These are phyloP conservation scores for Croton setiger DNA, from an alignment of 441 rosid genomes.

Conservation along the genomic window DNA sequence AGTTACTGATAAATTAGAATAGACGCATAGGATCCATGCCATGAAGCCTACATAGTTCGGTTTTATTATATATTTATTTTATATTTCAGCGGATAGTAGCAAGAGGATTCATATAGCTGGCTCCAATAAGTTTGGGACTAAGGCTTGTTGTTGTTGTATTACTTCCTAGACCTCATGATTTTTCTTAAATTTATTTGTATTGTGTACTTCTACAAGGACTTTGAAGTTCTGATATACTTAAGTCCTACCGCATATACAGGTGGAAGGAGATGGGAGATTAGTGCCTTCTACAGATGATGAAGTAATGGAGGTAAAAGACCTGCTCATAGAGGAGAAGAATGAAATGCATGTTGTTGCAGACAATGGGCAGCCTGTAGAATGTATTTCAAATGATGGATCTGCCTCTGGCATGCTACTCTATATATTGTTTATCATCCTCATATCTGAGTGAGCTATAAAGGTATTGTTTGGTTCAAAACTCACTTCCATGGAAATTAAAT, in stretches of 20 bases:
- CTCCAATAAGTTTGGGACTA: too few species aligned
- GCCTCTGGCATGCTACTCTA: slow-evolving; percentile 49
- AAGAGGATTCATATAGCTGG: too few species aligned
- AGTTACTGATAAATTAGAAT: too few species aligned
- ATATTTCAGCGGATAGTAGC: too few species aligned
- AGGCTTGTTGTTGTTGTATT: too few species aligned
- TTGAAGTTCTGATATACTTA: slow-evolving; percentile 3
- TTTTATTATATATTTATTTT: too few species aligned
- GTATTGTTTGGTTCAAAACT: too few species aligned
- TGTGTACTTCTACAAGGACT: slow-evolving; percentile 4
- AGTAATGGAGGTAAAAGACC: slow-evolving; percentile 71
- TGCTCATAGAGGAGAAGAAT: slow-evolving; percentile 53
- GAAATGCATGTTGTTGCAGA: slow-evolving; percentile 48
- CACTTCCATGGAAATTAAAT: too few species aligned
- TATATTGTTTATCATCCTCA: background rate
- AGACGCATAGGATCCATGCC: too few species aligned
- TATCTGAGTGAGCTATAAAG: too few species aligned
- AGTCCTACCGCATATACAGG: slow-evolving; percentile 35
- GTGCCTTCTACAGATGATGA: slow-evolving; percentile 97
- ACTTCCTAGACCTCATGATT: background rate
- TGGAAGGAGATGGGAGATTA: slow-evolving; percentile 74
- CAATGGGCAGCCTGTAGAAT: slow-evolving; percentile 39
- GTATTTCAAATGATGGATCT: slow-evolving; percentile 42
- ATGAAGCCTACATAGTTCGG: too few species aligned
- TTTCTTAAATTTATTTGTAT: background rate